Evolutionary conservation across 192 early-diverging fungal species (phyloP).

Genomic region (Funneliformis mosseae): DNA sequence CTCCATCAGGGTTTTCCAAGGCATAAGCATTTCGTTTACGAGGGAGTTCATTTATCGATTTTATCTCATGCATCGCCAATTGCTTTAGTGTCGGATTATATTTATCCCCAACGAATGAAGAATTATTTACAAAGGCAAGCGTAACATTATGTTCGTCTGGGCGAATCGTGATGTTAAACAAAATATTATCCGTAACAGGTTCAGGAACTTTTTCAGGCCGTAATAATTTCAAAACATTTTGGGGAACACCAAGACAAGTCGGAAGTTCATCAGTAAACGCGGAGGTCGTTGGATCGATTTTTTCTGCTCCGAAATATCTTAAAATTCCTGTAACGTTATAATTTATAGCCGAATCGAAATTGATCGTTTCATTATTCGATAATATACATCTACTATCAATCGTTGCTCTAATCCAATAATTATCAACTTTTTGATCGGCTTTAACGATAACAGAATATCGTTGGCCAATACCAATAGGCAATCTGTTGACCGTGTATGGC

Average conservation of each 20-base stretch:
- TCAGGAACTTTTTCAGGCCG: constrained; percentile 52
- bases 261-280: constrained; percentile 53
- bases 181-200: constrained; percentile 48
- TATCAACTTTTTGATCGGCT: constrained; percentile 58
- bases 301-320: constrained; percentile 48
- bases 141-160: constrained; percentile 61
- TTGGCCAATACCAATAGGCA: constrained; percentile 72
- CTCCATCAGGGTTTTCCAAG: constrained; percentile 60
- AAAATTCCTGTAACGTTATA: constrained; percentile 64
- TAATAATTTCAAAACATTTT: background rate
- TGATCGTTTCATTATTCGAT: background rate
- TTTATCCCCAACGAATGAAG: constrained; percentile 78
- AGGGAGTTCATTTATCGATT: constrained; percentile 46
- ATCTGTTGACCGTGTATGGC: constrained; percentile 53
- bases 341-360: constrained; percentile 60
- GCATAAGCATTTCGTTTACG: constrained; percentile 64
- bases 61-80: constrained; percentile 63
- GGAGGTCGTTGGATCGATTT: constrained; percentile 35
- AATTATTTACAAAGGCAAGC: constrained; percentile 77
- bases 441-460: constrained; percentile 80
- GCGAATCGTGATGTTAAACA: constrained; percentile 45
- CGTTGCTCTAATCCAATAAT: constrained; percentile 75
- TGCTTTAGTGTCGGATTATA: constrained; percentile 64
- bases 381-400: constrained; percentile 41
- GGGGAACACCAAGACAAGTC: background rate